Conservation (phyloP, 257 asterid genomes). For the Verbena officinalis region DNA sequence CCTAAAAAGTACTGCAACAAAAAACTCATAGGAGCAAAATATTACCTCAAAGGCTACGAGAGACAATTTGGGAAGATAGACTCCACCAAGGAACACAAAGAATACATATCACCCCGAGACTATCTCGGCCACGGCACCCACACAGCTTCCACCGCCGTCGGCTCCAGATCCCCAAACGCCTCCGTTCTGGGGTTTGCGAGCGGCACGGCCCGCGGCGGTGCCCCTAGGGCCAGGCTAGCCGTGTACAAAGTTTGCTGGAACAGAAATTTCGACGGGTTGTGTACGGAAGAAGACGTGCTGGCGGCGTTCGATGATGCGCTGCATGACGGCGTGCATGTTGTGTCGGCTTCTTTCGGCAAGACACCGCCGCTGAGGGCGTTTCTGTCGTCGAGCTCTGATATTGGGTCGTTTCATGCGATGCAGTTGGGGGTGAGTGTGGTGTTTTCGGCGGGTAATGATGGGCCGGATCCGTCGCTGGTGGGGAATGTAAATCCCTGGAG, state of each 20-base stretch:
- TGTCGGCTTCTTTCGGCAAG: conserved; percentile 54
- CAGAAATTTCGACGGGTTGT: conserved; percentile 30
- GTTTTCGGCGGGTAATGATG: conserved; percentile 58
- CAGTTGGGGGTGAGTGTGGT: conserved; percentile 54
- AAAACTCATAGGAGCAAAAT: conserved; percentile 64
- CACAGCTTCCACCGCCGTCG: conserved; percentile 66
- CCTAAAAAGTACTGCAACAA: conserved; percentile 49
- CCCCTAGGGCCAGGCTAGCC: conserved; percentile 69
- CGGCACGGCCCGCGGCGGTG: conserved; percentile 68
- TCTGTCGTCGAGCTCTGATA: conserved; percentile 33
- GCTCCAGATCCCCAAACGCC: conserved; percentile 36
- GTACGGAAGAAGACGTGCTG: conserved; percentile 56
- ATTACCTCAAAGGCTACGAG: conserved; percentile 53
- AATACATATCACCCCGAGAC: conserved; percentile 56
- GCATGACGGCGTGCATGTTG: conserved; percentile 59
- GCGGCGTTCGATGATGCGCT: conserved; percentile 68
- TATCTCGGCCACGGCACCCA: conserved; percentile 67
- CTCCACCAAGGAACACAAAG: conserved; percentile 29
- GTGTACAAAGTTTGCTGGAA: conserved; percentile 76
- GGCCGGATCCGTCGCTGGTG: conserved; percentile 50
- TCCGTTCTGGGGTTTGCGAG: conserved; percentile 39
- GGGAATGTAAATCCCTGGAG: conserved; percentile 63
- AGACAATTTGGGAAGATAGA: conserved; percentile 35
- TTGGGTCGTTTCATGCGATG: conserved; percentile 59
- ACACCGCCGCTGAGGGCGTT: conserved; percentile 40